A percentile compares a stretch with the other conserved stretches of the same genome.
phyloP scores from a whole-genome alignment of 495 filamentous ascomycete species.

The Trichoderma gamsii region DNA sequence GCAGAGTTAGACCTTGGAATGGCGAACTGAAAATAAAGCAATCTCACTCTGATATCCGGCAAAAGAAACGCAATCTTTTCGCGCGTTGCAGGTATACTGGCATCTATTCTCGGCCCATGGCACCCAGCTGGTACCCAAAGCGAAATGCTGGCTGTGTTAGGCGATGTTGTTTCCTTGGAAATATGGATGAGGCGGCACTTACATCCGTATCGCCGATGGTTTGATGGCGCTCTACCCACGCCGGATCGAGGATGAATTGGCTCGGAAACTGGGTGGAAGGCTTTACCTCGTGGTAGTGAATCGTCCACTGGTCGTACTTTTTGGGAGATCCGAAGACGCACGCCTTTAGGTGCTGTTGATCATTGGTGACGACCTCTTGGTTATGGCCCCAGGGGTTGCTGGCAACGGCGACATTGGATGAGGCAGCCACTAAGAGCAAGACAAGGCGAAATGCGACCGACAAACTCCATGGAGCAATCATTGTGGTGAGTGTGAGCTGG shows the following conservation, averaged over 20 bases:
- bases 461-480: too few species aligned
- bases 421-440: neutral
- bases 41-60: slow-evolving; percentile 29
- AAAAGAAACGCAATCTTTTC: slow-evolving; percentile 24
- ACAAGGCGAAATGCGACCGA: neutral
- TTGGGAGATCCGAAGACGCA: neutral
- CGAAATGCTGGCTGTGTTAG: neutral
- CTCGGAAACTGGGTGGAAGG: neutral
- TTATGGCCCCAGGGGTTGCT: neutral
- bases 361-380: neutral
- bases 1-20: neutral
- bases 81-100: slow-evolving; percentile 33
- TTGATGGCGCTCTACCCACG: slow-evolving; percentile 2
- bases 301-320: slow-evolving; percentile 1
- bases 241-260: neutral
- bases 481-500: neutral
- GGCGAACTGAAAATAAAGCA: neutral
- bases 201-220: neutral
- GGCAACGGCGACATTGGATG: neutral
- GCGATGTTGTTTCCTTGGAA: neutral
- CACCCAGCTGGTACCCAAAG: neutral
- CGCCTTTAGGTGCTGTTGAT: neutral
- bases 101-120: slow-evolving; percentile 29
- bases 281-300: slow-evolving; percentile 7
- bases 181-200: neutral